Base-by-base conservation (phyloP, 345 rosid genomes). In the Boechera retrofracta region DNA sequence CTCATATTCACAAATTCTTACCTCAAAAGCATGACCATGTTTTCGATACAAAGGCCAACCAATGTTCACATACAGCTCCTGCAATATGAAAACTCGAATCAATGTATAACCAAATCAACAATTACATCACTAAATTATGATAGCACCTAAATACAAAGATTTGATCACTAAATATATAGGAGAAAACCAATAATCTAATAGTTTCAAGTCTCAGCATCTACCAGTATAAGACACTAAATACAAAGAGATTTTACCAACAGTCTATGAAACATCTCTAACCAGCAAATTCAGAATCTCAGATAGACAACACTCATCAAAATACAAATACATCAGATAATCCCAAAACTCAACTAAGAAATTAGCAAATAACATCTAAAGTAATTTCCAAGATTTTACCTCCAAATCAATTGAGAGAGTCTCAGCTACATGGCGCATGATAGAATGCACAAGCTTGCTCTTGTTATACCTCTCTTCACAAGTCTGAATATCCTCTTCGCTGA, bases 381-480 rank as follows among this genome's bases (percentile, higher is more conserved):
- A 13, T 5, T 31, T 4, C 2, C 2, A 28, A 66, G 0, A 18
- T 7, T 24, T 61, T 76, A 92, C 99, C 99, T 95, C 99, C 71
- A 95, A 88, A 85, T 91, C 98, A 45, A 92, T 77, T 2, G 84
- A 81, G 57, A 92, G 32, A 18, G 99, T 95, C 89, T 92, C 98
- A 2, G 96, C 98, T 1, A 95, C 99, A 62, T 95, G 99, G 4
- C 98, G 91, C 97, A 95, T 92, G 73, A 95, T 95, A 64, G 97
- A 95, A 79, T 95, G 99, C 1, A 95, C 99, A 33, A 95, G 98
- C 87, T 95, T 95, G 83, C 99, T 95, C 92, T 95, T 95, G 72
- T 92, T 95, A 75, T 89, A 92, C 85, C 97, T 85, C 87, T 95
- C 99, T 76, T 95, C 99, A 66, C 99, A 92, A 49, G 93, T 81